Base-by-base conservation (phyloP, 164 flowering plant species). In the Santalum album region DNA sequence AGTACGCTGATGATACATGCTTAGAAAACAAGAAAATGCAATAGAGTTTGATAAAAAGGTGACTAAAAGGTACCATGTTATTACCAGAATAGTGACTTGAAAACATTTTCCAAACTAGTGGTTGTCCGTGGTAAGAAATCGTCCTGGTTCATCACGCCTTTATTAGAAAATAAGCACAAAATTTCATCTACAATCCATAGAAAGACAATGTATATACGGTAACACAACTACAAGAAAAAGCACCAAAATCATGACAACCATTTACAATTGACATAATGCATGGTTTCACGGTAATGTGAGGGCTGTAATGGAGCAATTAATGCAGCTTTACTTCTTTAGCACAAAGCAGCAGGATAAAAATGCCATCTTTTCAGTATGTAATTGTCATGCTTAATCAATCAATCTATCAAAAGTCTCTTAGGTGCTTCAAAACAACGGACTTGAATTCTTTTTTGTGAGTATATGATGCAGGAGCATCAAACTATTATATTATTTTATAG, bases 81-180 rank as follows among this genome's bases (percentile, higher is more conserved):
- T 29, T 29, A 89, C 99, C 99, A 92, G 76, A 92, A 79, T 72
- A 92, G 86, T 22, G 96, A 89, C 76, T 88, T 78, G 81, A 83
- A 87, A 45, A 85, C 75, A 67, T 84, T 84, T 73, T 94, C 96
- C 76, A 87, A 73, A n/a, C 90, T 88, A 24, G 94, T 84, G 25
- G 95, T 83, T 23, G 99, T 90, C 64, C 97, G 82, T 3, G 96
- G 99, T 67, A 92, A 75, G 68, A 92, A 92, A 72, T 92, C 99
- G 80, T 92, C 99, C 99, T 92, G 86, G 36, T 59, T 54, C 64
- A 74, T 40, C 53, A 39, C 26, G 48, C 17, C 16, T 18, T 29
- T 42, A 16, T 48, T 25, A 48, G 17, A 55, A 54, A 17, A 2
- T 27, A 25, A 36, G 22, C n/a, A 25, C 12, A 15, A 11, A 48